Evolutionary conservation across 2,329 filamentous ascomycete species (phyloP).

Genomic region (Neofusicoccum laricinum): DNA sequence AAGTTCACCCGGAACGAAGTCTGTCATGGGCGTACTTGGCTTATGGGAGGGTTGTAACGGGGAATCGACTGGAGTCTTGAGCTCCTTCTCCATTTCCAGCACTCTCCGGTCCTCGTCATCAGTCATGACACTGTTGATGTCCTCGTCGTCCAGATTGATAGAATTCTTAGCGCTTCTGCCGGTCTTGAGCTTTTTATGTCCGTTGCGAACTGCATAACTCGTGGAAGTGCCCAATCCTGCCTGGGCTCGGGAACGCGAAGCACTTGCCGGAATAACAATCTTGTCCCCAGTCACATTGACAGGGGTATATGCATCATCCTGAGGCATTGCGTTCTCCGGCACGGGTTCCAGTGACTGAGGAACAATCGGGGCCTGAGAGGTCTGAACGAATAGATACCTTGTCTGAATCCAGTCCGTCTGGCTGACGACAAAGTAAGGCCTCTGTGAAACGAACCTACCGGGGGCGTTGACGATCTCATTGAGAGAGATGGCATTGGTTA

Average conservation of each 20-base stretch:
- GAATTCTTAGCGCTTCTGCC: neutral
- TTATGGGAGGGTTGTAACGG: conserved; percentile 15
- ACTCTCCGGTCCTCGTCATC: conserved; percentile 47
- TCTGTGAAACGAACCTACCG: conserved; percentile 52
- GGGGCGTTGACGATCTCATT: conserved; percentile 84
- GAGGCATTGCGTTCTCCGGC: neutral
- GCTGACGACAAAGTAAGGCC: conserved; percentile 68
- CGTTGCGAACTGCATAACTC: neutral
- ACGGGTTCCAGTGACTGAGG: neutral
- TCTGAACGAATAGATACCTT: conserved; percentile 70
- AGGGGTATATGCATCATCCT: neutral
- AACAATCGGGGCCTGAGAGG: neutral
- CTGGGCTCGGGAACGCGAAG: neutral
- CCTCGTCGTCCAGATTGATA: conserved; percentile 26
- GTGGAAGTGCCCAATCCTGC: neutral
- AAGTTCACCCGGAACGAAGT: conserved; percentile 67
- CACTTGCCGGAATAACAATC: neutral
- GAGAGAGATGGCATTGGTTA: conserved; percentile 63
- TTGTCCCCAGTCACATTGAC: neutral
- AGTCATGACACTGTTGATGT: conserved; percentile 47
- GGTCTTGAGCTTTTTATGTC: conserved; percentile 2
- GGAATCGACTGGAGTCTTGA: neutral
- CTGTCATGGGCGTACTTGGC: conserved; percentile 40
- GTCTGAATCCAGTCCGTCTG: conserved; percentile 86
- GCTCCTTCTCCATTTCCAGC: conserved; percentile 22